These are phyloP conservation scores for Candida fluviatilis DNA, from an alignment of 805 yeast genomes.

Conservation along the genomic window DNA sequence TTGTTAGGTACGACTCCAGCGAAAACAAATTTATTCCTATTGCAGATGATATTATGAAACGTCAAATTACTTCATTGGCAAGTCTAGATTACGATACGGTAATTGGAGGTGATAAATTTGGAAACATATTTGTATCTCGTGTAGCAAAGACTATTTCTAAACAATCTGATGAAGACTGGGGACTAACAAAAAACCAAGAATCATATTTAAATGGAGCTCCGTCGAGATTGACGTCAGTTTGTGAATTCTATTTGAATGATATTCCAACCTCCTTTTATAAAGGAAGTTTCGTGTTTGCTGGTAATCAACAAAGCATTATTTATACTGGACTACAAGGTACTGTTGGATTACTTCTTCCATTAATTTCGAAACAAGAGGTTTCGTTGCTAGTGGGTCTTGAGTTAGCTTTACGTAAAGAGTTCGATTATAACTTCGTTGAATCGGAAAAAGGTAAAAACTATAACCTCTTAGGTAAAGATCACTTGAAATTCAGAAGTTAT, in stretches of 20 bases:
- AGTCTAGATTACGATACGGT: slow-evolving; percentile 73
- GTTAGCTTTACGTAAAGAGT: slow-evolving; percentile 31
- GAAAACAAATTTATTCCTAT: slow-evolving; percentile 54
- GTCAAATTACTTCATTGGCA: slow-evolving; percentile 60
- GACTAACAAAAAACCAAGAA: slow-evolving; percentile 26
- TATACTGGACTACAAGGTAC: slow-evolving; percentile 82
- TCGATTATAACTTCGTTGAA: slow-evolving; percentile 21
- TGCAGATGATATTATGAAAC: slow-evolving; percentile 62
- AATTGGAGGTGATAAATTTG: slow-evolving; percentile 84
- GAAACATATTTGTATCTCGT: slow-evolving; percentile 69
- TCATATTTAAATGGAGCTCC: slow-evolving; percentile 47
- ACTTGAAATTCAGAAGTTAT: slow-evolving; percentile 65
- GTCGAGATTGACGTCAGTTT: slow-evolving; percentile 44
- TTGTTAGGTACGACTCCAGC: slow-evolving; percentile 47
- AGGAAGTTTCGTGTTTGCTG: slow-evolving; percentile 45
- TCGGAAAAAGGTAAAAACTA: slow-evolving; percentile 21
- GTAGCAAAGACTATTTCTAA: slow-evolving; percentile 48
- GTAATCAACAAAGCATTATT: slow-evolving; percentile 61
- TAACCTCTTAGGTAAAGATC: slow-evolving; percentile 62
- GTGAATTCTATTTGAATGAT: slow-evolving; percentile 68
- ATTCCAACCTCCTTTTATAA: slow-evolving; percentile 58
- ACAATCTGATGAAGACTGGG: slow-evolving; percentile 48
- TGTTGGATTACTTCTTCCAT: slow-evolving; percentile 68
- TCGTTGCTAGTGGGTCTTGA: slow-evolving; percentile 57
- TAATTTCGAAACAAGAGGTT: slow-evolving; percentile 58